These are phyloP conservation scores for Paramecium bursaria DNA, from an alignment of 73 alveolate genomes.

Conservation along the genomic window DNA sequence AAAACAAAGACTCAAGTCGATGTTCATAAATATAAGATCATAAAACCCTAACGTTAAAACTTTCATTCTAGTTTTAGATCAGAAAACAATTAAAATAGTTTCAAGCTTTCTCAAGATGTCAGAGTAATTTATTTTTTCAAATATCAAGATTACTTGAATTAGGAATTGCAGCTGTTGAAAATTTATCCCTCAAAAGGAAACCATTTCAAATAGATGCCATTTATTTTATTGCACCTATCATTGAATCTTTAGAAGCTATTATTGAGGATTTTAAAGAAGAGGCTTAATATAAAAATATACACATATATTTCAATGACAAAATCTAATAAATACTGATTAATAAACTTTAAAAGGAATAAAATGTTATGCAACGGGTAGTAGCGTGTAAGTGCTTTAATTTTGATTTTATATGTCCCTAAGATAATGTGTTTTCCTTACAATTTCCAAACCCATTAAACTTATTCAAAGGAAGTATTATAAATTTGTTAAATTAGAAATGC, in stretches of 20 bases:
- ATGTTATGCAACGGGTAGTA: neutral
- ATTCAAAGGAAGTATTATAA: constrained; percentile 43
- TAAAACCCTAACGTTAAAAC: constrained; percentile 2
- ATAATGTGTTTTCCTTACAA: constrained; percentile 2
- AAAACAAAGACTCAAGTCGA: neutral
- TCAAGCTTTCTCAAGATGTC: constrained; percentile 39
- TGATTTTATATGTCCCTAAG: constrained; percentile 39
- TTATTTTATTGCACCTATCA: constrained; percentile 33
- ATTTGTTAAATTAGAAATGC: neutral
- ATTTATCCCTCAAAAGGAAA: constrained; percentile 23
- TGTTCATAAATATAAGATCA: neutral
- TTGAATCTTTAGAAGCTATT: neutral
- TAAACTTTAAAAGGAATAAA: constrained; percentile 19
- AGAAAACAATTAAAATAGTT: constrained; percentile 26
- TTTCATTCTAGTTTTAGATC: constrained; percentile 20
- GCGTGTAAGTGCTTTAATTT: constrained; percentile 33
- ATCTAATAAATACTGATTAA: neutral
- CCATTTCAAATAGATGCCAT: constrained; percentile 44
- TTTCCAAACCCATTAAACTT: constrained; percentile 1
- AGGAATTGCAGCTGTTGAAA: constrained; percentile 57
- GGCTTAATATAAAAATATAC: constrained; percentile 44
- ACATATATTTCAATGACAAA: constrained; percentile 34
- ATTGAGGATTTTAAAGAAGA: constrained; percentile 26
- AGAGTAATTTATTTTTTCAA: constrained; percentile 8
- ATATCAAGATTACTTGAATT: constrained; percentile 29